These are phyloP conservation scores for Petunia hybrid DNA, from an alignment of 305 asterid genomes.

Conservation along the genomic window DNA sequence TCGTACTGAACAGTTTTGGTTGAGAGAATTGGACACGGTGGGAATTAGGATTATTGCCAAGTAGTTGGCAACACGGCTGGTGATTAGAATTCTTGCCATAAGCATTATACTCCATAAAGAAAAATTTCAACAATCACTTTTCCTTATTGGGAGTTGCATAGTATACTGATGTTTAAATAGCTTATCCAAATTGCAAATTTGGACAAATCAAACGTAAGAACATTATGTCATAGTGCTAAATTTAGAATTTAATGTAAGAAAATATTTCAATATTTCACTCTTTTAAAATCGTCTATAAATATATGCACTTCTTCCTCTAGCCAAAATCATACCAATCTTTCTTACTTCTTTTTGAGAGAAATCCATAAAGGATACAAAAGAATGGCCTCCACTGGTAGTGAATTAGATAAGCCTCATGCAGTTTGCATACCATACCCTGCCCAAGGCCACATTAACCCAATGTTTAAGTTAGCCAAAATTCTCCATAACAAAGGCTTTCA, in stretches of 20 bases:
- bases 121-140: neutral
- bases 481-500: constrained; percentile 54
- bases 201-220: neutral
- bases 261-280: neutral
- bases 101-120: neutral
- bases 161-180: neutral
- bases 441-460: constrained; percentile 64
- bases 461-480: constrained; percentile 58
- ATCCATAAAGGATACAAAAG: neutral
- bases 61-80: neutral
- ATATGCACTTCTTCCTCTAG: neutral
- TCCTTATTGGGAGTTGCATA: neutral
- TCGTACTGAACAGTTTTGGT: no score
- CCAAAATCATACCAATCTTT: neutral
- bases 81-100: neutral
- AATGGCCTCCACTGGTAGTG: constrained; percentile 36
- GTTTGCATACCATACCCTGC: constrained; percentile 56
- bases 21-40: no score
- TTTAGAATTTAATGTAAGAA: neutral
- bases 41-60: neutral
- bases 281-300: neutral
- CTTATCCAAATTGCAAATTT: neutral
- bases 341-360: neutral
- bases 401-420: constrained; percentile 50
- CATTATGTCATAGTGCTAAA: neutral